Evolutionary conservation across 2,329 filamentous ascomycete genomes (phyloP).

Genomic region (Juglanconis oblonga): DNA sequence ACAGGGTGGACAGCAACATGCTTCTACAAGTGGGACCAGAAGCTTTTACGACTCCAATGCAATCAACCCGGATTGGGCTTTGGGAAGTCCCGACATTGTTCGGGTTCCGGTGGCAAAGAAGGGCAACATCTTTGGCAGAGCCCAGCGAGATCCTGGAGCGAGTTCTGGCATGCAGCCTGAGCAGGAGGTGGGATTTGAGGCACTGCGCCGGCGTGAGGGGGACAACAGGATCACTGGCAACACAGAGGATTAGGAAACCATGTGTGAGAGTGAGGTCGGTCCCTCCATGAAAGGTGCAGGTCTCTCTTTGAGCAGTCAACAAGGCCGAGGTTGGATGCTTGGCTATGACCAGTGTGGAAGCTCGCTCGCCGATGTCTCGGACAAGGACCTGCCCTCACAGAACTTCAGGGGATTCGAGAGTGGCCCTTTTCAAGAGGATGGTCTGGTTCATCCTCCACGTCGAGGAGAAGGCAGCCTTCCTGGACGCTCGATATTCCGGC

Average conservation of each 20-base stretch:
- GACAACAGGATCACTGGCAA: slow-evolving; percentile 12
- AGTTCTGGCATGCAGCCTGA: neutral
- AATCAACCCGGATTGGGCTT: slow-evolving; percentile 12
- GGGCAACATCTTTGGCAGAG: neutral
- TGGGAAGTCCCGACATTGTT: slow-evolving; percentile 9
- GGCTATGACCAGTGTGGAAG: slow-evolving; percentile 13
- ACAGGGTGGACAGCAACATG: neutral
- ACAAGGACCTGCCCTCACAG: slow-evolving; percentile 19
- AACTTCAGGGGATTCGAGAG: neutral
- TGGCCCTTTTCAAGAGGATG: neutral
- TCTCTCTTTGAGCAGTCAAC: neutral
- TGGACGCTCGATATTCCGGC: slow-evolving; percentile 18
- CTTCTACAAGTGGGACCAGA: neutral
- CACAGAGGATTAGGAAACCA: slow-evolving; percentile 16
- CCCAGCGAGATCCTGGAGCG: neutral
- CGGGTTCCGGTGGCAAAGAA: slow-evolving; percentile 11
- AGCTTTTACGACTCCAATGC: slow-evolving; percentile 13
- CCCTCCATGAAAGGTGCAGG: slow-evolving; percentile 9
- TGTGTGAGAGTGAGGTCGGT: slow-evolving; percentile 10
- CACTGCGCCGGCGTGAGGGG: neutral
- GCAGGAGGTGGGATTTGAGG: neutral
- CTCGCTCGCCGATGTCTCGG: slow-evolving; percentile 24
- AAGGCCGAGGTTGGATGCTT: neutral
- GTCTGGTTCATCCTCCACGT: slow-evolving; percentile 16
- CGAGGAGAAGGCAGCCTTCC: neutral